Evolutionary conservation across 2,329 filamentous ascomycete species (phyloP).

Genomic region (Clarireedia hainanense): DNA sequence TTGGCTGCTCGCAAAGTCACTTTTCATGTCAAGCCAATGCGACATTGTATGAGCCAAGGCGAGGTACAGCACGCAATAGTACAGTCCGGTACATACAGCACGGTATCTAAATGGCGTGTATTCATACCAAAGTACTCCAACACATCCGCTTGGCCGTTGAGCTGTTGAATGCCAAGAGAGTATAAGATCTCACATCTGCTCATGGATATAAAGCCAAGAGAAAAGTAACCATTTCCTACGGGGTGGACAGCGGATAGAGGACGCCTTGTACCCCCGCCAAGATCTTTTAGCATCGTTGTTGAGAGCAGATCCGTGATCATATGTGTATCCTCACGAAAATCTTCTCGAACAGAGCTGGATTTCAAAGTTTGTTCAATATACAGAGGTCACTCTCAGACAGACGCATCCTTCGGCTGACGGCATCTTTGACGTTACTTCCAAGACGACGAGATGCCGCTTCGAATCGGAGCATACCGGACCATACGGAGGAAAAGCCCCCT

Average conservation of each 20-base stretch:
- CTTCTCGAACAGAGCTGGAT: too few species aligned
- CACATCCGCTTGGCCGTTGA: slow-evolving; percentile 1
- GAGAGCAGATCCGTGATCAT: neutral
- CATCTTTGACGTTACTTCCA: neutral
- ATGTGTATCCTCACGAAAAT: too few species aligned
- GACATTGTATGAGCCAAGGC: slow-evolving; percentile 3
- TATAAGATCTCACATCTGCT: slow-evolving; percentile 3
- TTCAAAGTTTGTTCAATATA: too few species aligned
- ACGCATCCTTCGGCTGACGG: too few species aligned
- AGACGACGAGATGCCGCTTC: neutral
- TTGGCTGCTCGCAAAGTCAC: neutral
- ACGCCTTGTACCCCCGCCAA: slow-evolving; percentile 7
- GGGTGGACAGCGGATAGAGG: neutral
- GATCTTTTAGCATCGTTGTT: neutral
- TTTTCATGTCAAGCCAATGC: neutral
- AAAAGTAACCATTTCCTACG: neutral
- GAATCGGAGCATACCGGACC: neutral
- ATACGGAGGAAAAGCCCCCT: neutral
- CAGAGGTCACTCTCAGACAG: too few species aligned
- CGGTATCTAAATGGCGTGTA: neutral
- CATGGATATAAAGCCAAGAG: slow-evolving; percentile 5
- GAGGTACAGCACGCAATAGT: slow-evolving; percentile 2
- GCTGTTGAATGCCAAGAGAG: slow-evolving; percentile 7
- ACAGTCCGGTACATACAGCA: slow-evolving; percentile 1
- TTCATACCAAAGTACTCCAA: neutral